Evolutionary conservation across 2,329 filamentous ascomycete species (phyloP).

Genomic region (Aspergillus hortae): DNA sequence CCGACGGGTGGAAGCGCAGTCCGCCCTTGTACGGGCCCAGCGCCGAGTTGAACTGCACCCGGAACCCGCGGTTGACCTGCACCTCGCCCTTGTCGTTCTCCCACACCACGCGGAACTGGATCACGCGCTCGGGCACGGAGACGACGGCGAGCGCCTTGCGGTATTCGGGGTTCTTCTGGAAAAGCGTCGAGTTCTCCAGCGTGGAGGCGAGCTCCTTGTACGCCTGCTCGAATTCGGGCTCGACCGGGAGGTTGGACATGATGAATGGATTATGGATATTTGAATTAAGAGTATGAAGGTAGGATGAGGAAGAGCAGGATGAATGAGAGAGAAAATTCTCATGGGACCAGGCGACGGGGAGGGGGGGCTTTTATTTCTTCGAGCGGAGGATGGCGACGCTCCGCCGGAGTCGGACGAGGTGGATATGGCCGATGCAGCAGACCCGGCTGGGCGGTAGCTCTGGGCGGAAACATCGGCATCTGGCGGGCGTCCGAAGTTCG

Average conservation of each 20-base stretch:
- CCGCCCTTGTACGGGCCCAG: constrained; percentile 98
- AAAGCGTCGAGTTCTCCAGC: constrained; percentile 89
- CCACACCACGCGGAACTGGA: constrained; percentile 98
- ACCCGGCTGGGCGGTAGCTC: constrained; percentile 8
- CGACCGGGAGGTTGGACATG: constrained; percentile 80
- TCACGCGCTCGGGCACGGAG: constrained; percentile 87
- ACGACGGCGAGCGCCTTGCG: constrained; percentile 82
- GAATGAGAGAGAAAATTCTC: constrained; percentile 7
- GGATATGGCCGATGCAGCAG: constrained; percentile 9
- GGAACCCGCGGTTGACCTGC: constrained; percentile 91
- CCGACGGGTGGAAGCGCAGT: constrained; percentile 79
- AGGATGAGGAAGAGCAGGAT: constrained; percentile 3
- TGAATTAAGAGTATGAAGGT: constrained; percentile 3
- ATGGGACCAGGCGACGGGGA: not conserved
- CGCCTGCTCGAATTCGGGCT: constrained; percentile 98
- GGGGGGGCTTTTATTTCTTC: constrained; percentile 2
- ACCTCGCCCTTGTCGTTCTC: constrained; percentile 83
- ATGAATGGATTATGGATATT: constrained; percentile 19
- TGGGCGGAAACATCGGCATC: constrained; percentile 12
- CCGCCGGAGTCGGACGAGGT: constrained; percentile 34
- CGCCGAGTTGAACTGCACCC: constrained; percentile 97
- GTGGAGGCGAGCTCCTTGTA: constrained; percentile 95
- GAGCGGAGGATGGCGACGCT: constrained; percentile 10
- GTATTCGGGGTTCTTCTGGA: constrained; percentile 93
- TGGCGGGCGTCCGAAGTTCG: constrained; percentile 31